Conservation (phyloP, 2,329 filamentous ascomycete species). For the Fusarium sp. region DNA sequence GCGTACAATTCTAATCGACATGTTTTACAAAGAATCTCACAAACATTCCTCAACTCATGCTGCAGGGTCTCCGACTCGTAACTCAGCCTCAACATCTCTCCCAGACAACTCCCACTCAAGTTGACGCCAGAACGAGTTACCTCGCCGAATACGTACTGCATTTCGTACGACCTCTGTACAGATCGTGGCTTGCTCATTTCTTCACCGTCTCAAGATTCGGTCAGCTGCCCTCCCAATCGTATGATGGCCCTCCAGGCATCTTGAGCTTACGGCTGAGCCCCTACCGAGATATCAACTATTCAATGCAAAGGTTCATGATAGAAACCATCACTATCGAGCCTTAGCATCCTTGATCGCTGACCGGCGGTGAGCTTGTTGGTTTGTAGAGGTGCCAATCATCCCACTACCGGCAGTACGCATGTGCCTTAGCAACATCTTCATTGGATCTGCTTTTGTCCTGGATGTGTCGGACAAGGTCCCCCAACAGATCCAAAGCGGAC, state of each 20-base stretch:
- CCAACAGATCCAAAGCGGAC: constrained; percentile 7
- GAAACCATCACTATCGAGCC: not conserved
- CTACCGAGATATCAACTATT: constrained; percentile 4
- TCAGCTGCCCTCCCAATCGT: constrained; percentile 37
- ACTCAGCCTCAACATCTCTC: constrained; percentile 7
- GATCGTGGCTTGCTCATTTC: constrained; percentile 33
- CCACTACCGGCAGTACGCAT: constrained; percentile 31
- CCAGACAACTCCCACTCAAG: not conserved
- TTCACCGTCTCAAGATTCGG: constrained; percentile 38
- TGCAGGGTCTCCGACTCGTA: not conserved
- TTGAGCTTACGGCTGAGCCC: not conserved
- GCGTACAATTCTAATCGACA: not conserved
- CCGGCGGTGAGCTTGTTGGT: constrained; percentile 36
- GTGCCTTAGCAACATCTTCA: constrained; percentile 19
- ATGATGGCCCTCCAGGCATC: constrained; percentile 33
- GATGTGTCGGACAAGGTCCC: constrained; percentile 18
- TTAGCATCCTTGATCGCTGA: constrained; percentile 25
- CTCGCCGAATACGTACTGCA: constrained; percentile 26
- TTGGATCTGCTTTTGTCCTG: constrained; percentile 21
- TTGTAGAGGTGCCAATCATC: constrained; percentile 30
- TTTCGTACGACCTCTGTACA: constrained; percentile 34
- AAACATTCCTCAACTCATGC: not conserved
- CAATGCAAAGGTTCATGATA: constrained; percentile 9
- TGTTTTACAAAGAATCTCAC: not conserved
- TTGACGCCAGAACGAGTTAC: constrained; percentile 1